These are phyloP conservation scores for Testicularia cyperi DNA, from an alignment of 1,284 basidiomycete species.

Conservation along the genomic window DNA sequence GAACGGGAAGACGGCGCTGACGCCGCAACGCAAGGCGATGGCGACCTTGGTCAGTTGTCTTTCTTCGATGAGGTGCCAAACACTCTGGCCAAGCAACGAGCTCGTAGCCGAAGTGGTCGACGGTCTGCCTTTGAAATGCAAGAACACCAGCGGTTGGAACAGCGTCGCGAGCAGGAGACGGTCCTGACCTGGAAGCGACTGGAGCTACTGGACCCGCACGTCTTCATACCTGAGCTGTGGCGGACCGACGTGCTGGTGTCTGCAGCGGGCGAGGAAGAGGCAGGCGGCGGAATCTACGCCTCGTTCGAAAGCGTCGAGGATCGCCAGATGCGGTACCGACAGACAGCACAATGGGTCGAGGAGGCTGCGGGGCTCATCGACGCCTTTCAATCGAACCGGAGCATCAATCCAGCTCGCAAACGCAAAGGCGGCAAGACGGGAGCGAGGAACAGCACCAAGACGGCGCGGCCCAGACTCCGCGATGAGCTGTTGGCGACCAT, in stretches of 20 bases:
- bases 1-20: background rate
- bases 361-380: slow-evolving; percentile 84
- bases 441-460: slow-evolving; percentile 1
- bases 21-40: background rate
- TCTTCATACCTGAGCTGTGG: slow-evolving; percentile 53
- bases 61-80: slow-evolving; percentile 55
- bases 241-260: slow-evolving; percentile 40
- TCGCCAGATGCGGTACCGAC: slow-evolving; percentile 41
- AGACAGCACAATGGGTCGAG: slow-evolving; percentile 70
- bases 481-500: slow-evolving; percentile 11
- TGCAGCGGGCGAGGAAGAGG: slow-evolving; percentile 21
- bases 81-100: no score
- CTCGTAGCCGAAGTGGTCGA: no score
- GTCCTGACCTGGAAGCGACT: slow-evolving; percentile 44
- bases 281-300: slow-evolving; percentile 7
- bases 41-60: slow-evolving; percentile 15
- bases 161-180: slow-evolving; percentile 53
- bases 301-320: slow-evolving; percentile 8
- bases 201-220: slow-evolving; percentile 36
- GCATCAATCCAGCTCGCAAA: slow-evolving; percentile 15
- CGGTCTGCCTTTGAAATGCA: slow-evolving; percentile 17
- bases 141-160: no score
- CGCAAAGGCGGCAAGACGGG: slow-evolving; percentile 5
- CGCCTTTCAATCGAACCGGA: slow-evolving; percentile 75
- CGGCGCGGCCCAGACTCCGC: background rate